Percentiles rank a stretch among this genome's conserved stretches.
Evolutionary conservation across 352 stramenopile genomes (phyloP).

Genomic region (Phytophthora sp.): DNA sequence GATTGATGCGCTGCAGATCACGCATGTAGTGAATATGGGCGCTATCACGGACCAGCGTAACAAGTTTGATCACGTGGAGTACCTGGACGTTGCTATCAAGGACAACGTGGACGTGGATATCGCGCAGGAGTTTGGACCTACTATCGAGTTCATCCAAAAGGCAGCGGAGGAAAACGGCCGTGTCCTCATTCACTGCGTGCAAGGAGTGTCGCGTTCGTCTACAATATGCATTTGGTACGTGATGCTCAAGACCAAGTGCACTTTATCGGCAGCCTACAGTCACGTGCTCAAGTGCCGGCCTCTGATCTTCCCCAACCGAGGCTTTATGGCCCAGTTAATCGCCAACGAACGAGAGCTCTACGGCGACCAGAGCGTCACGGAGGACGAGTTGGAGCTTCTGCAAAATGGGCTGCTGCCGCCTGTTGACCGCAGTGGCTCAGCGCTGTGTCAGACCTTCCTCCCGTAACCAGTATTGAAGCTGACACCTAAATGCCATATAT

Average conservation of each 20-base stretch:
- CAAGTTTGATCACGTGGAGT: constrained; percentile 58
- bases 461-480: constrained; percentile 24
- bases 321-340: constrained; percentile 83
- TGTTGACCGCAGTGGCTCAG: constrained; percentile 65
- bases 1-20: constrained; percentile 64
- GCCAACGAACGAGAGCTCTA: constrained; percentile 71
- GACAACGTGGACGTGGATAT: constrained; percentile 73
- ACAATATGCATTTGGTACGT: constrained; percentile 85
- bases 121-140: constrained; percentile 49
- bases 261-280: constrained; percentile 76
- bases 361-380: constrained; percentile 63
- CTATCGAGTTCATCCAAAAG: constrained; percentile 62
- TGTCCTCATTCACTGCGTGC: constrained; percentile 86
- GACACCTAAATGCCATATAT: constrained; percentile 18
- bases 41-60: constrained; percentile 65
- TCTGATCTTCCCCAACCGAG: constrained; percentile 81
- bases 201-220: constrained; percentile 78
- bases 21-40: constrained; percentile 78
- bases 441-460: constrained; percentile 52
- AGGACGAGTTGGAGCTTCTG: constrained; percentile 72
- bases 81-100: constrained; percentile 68
- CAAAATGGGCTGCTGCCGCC: constrained; percentile 68
- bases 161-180: constrained; percentile 36
- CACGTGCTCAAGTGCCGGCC: constrained; percentile 79
- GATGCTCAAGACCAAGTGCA: constrained; percentile 75